Evolutionary conservation across 371 early-diverging fungal species (phyloP), one percentile per base, ranked within the genome.

Genomic region (Coemansia sp.): DNA sequence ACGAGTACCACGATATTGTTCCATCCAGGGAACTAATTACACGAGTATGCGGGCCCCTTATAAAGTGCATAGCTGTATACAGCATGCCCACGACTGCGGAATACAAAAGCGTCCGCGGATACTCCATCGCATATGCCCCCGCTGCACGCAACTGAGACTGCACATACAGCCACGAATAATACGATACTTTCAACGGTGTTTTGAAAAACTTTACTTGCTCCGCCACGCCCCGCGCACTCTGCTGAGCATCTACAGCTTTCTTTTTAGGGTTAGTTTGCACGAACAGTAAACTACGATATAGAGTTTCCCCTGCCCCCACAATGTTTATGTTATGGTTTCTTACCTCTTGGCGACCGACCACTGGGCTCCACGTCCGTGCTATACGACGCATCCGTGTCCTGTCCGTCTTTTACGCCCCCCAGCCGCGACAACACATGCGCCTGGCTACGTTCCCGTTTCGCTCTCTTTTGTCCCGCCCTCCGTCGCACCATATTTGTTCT

Each of bases 1-100:
- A 92, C 17, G 86, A 87, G 75, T 92, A 92, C 93, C 92, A 94
- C n/a, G 83, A 60, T 8, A 87, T 57, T 73, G 70, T 63, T n/a
- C 66, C 70, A 61, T 80, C 77, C 17, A 73, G 13, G 7, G 58
- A 28, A 24, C 28, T 49, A 44, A 78, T 57, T 64, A 64, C 66
- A 13, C 19, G 26, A 6, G 54, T 53, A n/a, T 77, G 76, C 3
- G 76, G 69, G 13, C 79, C 79, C 21, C 23, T 15, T 15, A 79
- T 58, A 54, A 71, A 71, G 49, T 79, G 79, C 61, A 79, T 44
- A 19, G 62, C 60, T 0, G 73, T 68, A 44, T 79, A 79, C 4
- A 67, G n/a, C 6, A 39, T 17, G 9, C 66, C 71, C 28, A 73
- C 52, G 3, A 71, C 79, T 2, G 49, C 61, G 17, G 69, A 69